Evolutionary conservation across 1,284 basidiomycete species (phyloP).

Genomic region (Neonothopanus nambi): DNA sequence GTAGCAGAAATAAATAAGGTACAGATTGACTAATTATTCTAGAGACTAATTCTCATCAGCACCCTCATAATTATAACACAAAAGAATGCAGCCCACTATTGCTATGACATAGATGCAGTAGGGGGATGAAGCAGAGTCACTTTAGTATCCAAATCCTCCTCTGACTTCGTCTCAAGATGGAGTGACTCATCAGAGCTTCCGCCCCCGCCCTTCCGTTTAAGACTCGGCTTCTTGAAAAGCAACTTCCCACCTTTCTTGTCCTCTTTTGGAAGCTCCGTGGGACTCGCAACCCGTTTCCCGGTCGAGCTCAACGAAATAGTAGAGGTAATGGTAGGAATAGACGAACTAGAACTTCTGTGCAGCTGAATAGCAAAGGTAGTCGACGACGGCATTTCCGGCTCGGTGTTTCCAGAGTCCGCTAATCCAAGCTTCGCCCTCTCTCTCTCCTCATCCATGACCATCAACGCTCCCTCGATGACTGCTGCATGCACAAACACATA

Average conservation of each 20-base stretch:
- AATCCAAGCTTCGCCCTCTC: slow-evolving; percentile 29
- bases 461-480: slow-evolving; percentile 78
- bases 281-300: slow-evolving; percentile 68
- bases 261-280: slow-evolving; percentile 67
- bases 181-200: background rate
- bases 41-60: no score
- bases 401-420: background rate
- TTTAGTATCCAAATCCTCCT: no score
- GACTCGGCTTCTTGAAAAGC: slow-evolving; percentile 65
- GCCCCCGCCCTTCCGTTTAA: slow-evolving; percentile 46
- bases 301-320: slow-evolving; percentile 34
- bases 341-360: background rate
- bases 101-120: no score
- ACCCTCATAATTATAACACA: no score
- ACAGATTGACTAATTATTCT: no score
- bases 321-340: slow-evolving; percentile 16
- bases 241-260: slow-evolving; percentile 55
- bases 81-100: no score
- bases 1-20: no score
- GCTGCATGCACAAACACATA: slow-evolving; percentile 90
- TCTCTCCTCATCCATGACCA: slow-evolving; percentile 75
- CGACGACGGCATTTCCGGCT: background rate
- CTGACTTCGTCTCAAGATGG: no score
- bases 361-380: background rate
- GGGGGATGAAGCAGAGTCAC: no score